Evolutionary conservation across 2,329 filamentous ascomycete species (phyloP).

Genomic region (Aspergillus candidus): DNA sequence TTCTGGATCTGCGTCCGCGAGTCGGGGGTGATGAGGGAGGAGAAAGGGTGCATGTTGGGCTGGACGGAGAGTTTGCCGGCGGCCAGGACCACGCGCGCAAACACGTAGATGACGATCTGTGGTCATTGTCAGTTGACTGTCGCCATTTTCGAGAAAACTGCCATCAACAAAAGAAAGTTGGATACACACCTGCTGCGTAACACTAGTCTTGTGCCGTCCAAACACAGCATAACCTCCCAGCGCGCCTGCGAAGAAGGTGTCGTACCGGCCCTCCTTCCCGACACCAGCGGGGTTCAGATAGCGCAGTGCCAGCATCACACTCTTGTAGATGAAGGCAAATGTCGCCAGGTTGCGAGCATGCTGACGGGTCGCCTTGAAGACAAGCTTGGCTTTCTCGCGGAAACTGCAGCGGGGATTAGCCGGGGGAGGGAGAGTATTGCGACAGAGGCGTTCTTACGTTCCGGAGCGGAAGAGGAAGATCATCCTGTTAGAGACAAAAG

Average conservation of each 20-base stretch:
- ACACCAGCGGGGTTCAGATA: slow-evolving; percentile 42
- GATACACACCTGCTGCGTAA: slow-evolving; percentile 63
- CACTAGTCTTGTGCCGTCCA: slow-evolving; percentile 68
- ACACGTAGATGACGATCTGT: slow-evolving; percentile 95
- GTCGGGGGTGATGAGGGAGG: slow-evolving; percentile 39
- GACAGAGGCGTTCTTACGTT: slow-evolving; percentile 52
- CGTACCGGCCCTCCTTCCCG: slow-evolving; percentile 62
- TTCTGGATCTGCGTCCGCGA: slow-evolving; percentile 49
- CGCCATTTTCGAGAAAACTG: too few relatives aligned
- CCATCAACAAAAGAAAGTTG: too few relatives aligned
- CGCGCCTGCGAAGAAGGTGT: slow-evolving; percentile 80
- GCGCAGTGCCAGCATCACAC: slow-evolving; percentile 68
- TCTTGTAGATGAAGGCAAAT: slow-evolving; percentile 89
- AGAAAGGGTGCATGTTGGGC: slow-evolving; percentile 42
- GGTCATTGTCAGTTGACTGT: not conserved
- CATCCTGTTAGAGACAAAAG: slow-evolving; percentile 56
- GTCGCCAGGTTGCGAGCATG: slow-evolving; percentile 88
- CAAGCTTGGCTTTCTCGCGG: slow-evolving; percentile 68
- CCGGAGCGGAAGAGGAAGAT: slow-evolving; percentile 93
- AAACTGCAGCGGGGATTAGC: slow-evolving; percentile 41
- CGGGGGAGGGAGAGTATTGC: not conserved
- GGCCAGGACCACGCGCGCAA: slow-evolving; percentile 81
- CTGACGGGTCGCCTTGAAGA: slow-evolving; percentile 79
- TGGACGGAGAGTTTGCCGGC: slow-evolving; percentile 77
- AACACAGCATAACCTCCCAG: slow-evolving; percentile 92